Evolutionary conservation across 345 rosid genomes (phyloP).

Genomic region (Barbarea vulgaris): DNA sequence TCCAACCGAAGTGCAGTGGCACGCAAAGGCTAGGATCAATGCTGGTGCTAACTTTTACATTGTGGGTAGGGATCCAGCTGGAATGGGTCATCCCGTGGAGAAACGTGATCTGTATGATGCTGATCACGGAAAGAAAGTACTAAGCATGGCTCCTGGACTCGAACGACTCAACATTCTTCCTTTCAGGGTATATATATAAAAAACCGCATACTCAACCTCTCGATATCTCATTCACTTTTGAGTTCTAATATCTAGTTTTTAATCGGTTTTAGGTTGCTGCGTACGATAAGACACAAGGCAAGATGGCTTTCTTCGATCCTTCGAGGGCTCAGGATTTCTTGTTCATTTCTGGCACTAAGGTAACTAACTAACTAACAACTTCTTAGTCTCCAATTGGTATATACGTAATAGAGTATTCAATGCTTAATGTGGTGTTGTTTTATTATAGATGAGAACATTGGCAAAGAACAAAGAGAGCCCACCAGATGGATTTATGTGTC

Average conservation of each 20-base stretch:
- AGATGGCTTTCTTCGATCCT: constrained; percentile 96
- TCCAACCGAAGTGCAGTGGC: constrained; percentile 99
- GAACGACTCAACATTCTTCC: constrained; percentile 95
- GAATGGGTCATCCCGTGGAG: constrained; percentile 96
- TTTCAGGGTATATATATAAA: constrained; percentile 60
- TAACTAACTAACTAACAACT: constrained; percentile 32
- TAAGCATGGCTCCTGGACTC: constrained; percentile 95
- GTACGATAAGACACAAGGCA: constrained; percentile 90
- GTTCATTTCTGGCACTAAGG: constrained; percentile 97
- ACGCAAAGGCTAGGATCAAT: constrained; percentile 92
- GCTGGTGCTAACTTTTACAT: constrained; percentile 98
- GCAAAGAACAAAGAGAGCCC: constrained; percentile 93
- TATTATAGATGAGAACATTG: constrained; percentile 73
- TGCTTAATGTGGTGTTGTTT: constrained; percentile 2
- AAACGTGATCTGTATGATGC: constrained; percentile 93
- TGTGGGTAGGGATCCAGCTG: constrained; percentile 98
- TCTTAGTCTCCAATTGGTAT: background rate
- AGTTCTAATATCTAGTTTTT: constrained; percentile 1
- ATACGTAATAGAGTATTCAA: background rate
- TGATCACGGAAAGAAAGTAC: constrained; percentile 95
- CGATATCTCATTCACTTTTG: background rate
- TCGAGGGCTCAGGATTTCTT: constrained; percentile 80
- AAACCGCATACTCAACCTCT: constrained; percentile 1
- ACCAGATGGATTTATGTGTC: constrained; percentile 98
- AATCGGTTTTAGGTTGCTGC: constrained; percentile 73